Conservation (phyloP, 441 rosid genomes). For the Eruca vesicaria region DNA sequence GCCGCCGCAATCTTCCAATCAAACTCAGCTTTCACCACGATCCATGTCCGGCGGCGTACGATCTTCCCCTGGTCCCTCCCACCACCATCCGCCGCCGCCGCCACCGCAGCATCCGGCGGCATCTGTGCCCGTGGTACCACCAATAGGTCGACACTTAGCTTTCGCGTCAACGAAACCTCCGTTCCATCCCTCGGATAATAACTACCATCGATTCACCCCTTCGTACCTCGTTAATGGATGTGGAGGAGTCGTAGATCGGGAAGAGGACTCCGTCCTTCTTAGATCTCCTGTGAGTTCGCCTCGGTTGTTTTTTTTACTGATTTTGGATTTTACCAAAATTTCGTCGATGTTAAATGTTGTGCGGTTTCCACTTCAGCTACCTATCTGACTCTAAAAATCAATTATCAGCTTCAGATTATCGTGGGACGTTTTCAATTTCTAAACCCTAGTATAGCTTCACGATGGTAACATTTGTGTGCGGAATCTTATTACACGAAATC, state of each 20-base stretch:
- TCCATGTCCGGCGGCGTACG: conserved; percentile 59
- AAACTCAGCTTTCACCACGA: conserved; percentile 10
- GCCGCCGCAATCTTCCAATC: background rate
- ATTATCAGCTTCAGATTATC: background rate
- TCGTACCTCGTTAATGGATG: too few species aligned
- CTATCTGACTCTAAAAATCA: background rate
- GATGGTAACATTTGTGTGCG: conserved; percentile 31
- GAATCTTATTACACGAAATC: background rate
- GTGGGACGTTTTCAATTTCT: background rate
- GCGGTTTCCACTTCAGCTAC: conserved; percentile 1
- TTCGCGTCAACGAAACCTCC: conserved; percentile 80
- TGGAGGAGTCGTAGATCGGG: conserved; percentile 66
- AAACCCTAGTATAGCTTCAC: conserved; percentile 9
- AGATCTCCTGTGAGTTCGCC: conserved; percentile 77
- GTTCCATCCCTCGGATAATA: conserved; percentile 64
- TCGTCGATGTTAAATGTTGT: background rate
- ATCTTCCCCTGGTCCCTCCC: conserved; percentile 42
- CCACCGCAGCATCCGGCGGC: conserved; percentile 29
- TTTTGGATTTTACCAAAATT: background rate
- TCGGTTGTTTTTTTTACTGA: conserved; percentile 12
- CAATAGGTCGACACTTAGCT: conserved; percentile 70
- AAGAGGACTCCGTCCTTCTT: conserved; percentile 60
- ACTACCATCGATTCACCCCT: conserved; percentile 66
- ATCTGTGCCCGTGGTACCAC: conserved; percentile 57
- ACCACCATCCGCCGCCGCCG: conserved; percentile 29